Base-by-base conservation (phyloP, 805 yeast genomes). In the Candida tallmaniae region DNA sequence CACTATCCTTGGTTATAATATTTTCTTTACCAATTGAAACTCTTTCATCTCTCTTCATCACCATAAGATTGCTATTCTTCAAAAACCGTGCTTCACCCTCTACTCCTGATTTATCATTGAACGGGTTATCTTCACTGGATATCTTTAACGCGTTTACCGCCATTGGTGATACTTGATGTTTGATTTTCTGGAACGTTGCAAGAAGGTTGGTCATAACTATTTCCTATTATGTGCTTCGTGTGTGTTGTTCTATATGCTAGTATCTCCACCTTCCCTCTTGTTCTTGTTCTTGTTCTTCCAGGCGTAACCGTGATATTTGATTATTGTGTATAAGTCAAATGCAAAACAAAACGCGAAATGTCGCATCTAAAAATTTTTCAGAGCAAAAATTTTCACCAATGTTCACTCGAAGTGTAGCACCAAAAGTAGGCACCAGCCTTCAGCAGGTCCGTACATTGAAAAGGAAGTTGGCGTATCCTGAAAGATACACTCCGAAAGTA, bases 381-480 rank as follows among this genome's bases (percentile, higher is more conserved):
- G n/a, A n/a, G n/a, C n/a, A n/a, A n/a, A n/a, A n/a, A n/a, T n/a
- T n/a, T n/a, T n/a, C n/a, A n/a, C n/a, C n/a, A n/a, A n/a, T n/a
- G n/a, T n/a, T n/a, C n/a, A n/a, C n/a, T n/a, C n/a, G n/a, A n/a
- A n/a, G n/a, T n/a, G n/a, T n/a, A n/a, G n/a, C 23, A 9, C n/a
- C n/a, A 24, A 24, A 24, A 6, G n/a, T 28, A 23, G 27, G 32
- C 12, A 4, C 4, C 6, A 23, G 31, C 5, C 5, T 31, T 12
- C 31, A 27, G 13, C 45, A 41, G 20, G 38, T 41, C 5, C 12
- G 18, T n/a, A 10, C 27, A 6, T 17, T 27, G 12, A 44, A 44
- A 22, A 36, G 68, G 36, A 49, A 40, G 35, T 52, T 56, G 26
- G 69, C 65, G 19, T 60, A 59, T 40, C 68, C 69, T 2, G 43